Conservation (phyloP, 2,329 filamentous ascomycete species). For the Colletotrichum sp. region DNA sequence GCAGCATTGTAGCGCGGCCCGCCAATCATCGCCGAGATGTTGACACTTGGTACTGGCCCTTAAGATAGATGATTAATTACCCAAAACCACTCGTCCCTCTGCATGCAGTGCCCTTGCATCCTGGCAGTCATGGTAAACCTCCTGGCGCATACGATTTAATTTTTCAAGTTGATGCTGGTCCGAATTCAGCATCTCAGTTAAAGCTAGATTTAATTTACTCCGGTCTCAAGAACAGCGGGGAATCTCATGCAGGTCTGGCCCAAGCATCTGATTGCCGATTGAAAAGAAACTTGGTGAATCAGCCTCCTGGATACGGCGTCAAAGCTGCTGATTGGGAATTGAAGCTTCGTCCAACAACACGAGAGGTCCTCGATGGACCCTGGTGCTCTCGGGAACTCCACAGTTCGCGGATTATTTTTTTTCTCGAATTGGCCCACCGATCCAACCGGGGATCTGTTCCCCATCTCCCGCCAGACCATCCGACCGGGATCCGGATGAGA, state of each 20-base stretch:
- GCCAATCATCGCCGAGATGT: not conserved
- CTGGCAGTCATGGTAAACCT: not conserved
- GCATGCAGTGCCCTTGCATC: not conserved
- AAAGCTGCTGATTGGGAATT: not conserved
- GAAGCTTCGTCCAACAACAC: not conserved
- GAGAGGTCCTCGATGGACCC: not conserved
- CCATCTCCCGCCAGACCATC: not conserved
- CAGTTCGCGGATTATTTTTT: not conserved
- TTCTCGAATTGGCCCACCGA: not conserved
- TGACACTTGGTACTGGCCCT: not conserved
- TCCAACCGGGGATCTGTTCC: not conserved
- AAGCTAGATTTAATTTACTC: not conserved
- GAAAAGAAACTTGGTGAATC: not conserved
- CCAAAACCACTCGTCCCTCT: not conserved
- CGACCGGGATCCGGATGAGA: not conserved
- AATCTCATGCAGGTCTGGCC: not conserved
- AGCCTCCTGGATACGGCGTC: not conserved
- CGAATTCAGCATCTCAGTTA: not conserved
- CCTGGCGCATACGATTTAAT: not conserved
- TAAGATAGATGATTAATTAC: not conserved
- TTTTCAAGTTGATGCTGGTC: not conserved
- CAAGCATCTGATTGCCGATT: not conserved
- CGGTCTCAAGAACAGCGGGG: not conserved
- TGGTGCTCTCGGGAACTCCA: not conserved
- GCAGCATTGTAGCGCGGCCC: not conserved